Conservation (phyloP, 1,284 basidiomycete genomes). For the Cryptococcus amylolentus region DNA sequence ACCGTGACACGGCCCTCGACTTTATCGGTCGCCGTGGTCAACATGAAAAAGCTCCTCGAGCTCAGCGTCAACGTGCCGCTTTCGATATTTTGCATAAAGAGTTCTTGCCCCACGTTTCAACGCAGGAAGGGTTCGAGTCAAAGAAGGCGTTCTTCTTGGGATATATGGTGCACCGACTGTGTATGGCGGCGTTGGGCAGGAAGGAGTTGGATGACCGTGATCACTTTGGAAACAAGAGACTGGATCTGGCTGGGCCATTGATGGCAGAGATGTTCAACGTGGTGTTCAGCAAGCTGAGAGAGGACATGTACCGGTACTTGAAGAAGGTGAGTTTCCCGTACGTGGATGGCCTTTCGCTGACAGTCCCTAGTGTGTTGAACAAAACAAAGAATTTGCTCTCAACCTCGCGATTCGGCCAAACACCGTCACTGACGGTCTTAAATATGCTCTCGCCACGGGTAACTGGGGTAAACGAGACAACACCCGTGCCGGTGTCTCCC, state of each 20-base stretch:
- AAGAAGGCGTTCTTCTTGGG: slow-evolving; percentile 99
- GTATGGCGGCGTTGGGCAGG: slow-evolving; percentile 88
- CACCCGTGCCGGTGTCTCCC: slow-evolving; percentile 96
- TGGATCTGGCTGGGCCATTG: slow-evolving; percentile 93
- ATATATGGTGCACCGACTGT: slow-evolving; percentile 98
- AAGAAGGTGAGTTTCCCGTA: slow-evolving; percentile 67
- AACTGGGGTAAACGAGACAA: slow-evolving; percentile 99
- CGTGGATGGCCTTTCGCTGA: not conserved
- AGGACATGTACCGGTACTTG: slow-evolving; percentile 93
- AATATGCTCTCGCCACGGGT: slow-evolving; percentile 96
- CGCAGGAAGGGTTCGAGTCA: slow-evolving; percentile 91
- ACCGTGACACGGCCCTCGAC: slow-evolving; percentile 86
- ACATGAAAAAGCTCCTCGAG: slow-evolving; percentile 84
- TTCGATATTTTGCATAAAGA: slow-evolving; percentile 99
- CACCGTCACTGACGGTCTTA: slow-evolving; percentile 96
- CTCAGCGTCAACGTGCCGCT: slow-evolving; percentile 90
- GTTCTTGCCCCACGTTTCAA: slow-evolving; percentile 96
- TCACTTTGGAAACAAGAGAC: slow-evolving; percentile 97
- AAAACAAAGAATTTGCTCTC: slow-evolving; percentile 91
- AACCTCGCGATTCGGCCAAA: slow-evolving; percentile 89
- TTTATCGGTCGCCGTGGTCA: slow-evolving; percentile 98
- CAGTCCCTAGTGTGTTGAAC: slow-evolving; percentile 78
- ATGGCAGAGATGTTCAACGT: slow-evolving; percentile 95
- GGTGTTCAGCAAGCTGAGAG: slow-evolving; percentile 94
- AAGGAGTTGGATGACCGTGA: slow-evolving; percentile 98